Evolutionary conservation across 805 yeast genomes (phyloP), one percentile per base, ranked within the genome.

Genomic region (Wickerhamomyces subpelliculosus): DNA sequence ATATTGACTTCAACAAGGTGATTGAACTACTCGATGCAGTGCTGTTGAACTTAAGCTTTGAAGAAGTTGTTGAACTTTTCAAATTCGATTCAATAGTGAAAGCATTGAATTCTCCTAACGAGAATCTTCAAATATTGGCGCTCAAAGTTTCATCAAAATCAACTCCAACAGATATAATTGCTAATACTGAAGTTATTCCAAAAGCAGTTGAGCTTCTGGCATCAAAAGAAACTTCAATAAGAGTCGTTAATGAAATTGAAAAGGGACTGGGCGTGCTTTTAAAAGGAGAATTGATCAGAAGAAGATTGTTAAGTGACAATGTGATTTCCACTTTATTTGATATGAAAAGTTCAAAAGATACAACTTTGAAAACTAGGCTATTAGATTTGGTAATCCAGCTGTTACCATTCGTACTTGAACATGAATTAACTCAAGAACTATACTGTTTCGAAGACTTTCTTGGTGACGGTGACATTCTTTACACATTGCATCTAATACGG

Each of bases 151-250:
- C 48, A 9, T 27, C 48, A 8, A 49, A 33, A 31, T 52, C 58
- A 1, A 32, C 40, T 7, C 57, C 57, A 1, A 40, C 44, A 6
- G 58, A 54, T 27, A 35, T 51, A 16, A 11, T 54, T 1, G 46
- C 57, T 6, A 48, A 51, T 16, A 48, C 57, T 0, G 51, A 44
- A 27, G 27, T 54, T 4, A 24, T 54, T 8, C 51, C 51, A 16
- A 21, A 21, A 2, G 27, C 37, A 4, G 21, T 52, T 8, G 37
- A 35, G 2, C 24, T 46, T 0, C 14, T 52, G 12, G 25, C 44
- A 1, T 10, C 31, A 8, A 30, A 36, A 2, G 23, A 13, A 1
- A 40, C 49, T 1, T 17, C 48, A 0, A 34, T 49, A 4, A 38
- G 19, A 11, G 39, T 51, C 2, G 48, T 49, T 13, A 44, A 36